Evolutionary conservation across 495 filamentous ascomycete genomes (phyloP).

Genomic region (Sordaria brevicollis): DNA sequence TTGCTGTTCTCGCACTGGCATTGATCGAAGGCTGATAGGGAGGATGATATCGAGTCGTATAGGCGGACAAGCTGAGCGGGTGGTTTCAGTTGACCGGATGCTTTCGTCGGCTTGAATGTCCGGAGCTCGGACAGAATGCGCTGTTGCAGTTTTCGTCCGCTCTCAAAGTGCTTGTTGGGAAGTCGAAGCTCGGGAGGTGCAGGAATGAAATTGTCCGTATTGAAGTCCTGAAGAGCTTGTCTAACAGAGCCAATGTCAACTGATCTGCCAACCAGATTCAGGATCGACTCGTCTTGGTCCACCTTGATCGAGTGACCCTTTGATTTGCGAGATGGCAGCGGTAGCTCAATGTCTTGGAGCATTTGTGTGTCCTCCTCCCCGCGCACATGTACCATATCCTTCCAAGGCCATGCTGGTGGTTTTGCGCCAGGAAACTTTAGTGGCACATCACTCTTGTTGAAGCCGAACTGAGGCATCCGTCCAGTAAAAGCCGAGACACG

Average conservation of each 20-base stretch:
- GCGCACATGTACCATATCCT: constrained; percentile 51
- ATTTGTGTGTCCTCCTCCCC: constrained; percentile 16
- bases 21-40: constrained; percentile 71
- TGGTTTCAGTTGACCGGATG: constrained; percentile 11
- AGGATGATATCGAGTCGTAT: constrained; percentile 46
- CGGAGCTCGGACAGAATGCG: constrained; percentile 27
- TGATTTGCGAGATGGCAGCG: constrained; percentile 29
- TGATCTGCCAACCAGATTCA: constrained; percentile 20
- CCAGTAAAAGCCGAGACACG: constrained; percentile 7
- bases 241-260: constrained; percentile 20
- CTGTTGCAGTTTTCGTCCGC: constrained; percentile 35
- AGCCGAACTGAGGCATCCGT: constrained; percentile 20
- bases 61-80: constrained; percentile 54
- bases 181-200: constrained; percentile 33
- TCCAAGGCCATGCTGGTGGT: constrained; percentile 61
- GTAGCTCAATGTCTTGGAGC: not conserved
- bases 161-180: constrained; percentile 38
- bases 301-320: constrained; percentile 39
- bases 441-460: constrained; percentile 16
- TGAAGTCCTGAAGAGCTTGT: constrained; percentile 17
- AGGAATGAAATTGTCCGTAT: constrained; percentile 28
- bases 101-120: constrained; percentile 1
- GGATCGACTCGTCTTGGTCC: constrained; percentile 31
- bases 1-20: constrained; percentile 59
- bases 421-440: constrained; percentile 50